phyloP scores from a whole-genome alignment of 441 rosid genomes.

The Codiaeum variegatum region DNA sequence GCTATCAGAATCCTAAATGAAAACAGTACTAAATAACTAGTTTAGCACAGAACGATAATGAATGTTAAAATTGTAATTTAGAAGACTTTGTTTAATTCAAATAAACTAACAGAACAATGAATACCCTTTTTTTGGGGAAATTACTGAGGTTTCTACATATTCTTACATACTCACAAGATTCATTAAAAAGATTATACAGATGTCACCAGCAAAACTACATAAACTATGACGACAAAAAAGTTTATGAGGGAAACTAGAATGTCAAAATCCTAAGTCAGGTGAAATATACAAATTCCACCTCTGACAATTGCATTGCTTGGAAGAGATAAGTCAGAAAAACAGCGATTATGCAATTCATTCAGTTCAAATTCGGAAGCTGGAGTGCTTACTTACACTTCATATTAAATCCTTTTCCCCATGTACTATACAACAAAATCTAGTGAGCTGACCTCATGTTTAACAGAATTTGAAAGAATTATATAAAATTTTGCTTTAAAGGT shows the following conservation, averaged over 20 bases:
- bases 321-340: not conserved
- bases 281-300: not conserved
- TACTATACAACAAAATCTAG: not conserved
- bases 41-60: not conserved
- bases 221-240: not conserved
- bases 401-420: not conserved
- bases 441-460: not conserved
- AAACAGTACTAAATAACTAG: not conserved
- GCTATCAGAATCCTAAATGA: not conserved
- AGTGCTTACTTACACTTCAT: not conserved
- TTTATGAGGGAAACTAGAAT: not conserved
- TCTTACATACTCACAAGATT: not conserved
- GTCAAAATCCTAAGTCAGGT: not conserved
- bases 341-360: conserved; percentile 2
- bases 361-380: not conserved
- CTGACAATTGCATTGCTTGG: not conserved
- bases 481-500: conserved; percentile 14
- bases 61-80: not conserved
- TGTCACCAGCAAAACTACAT: not conserved
- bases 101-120: not conserved
- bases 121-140: not conserved
- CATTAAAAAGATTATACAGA: not conserved
- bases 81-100: not conserved
- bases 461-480: conserved; percentile 30
- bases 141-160: not conserved